These are phyloP conservation scores for Quercus suber DNA, from an alignment of 306 rosid species.

Conservation along the genomic window DNA sequence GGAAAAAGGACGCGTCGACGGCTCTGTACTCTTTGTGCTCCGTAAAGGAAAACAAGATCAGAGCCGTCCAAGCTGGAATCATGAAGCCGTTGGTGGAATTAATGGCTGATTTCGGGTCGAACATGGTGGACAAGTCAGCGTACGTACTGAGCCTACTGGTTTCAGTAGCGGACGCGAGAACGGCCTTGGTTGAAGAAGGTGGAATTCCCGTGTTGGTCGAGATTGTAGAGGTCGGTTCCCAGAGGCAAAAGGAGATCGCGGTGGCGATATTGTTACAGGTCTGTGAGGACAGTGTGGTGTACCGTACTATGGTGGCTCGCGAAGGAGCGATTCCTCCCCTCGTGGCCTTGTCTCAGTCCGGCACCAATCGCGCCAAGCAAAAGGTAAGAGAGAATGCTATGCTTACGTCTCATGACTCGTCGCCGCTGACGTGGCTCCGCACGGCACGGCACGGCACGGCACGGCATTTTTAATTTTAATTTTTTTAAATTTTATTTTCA, in stretches of 20 bases:
- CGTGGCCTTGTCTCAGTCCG: conserved; percentile 83
- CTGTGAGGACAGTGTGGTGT: conserved; percentile 61
- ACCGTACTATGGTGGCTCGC: conserved; percentile 81
- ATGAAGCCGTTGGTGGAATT: conserved; percentile 82
- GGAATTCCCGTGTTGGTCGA: conserved; percentile 94
- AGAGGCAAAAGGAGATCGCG: conserved; percentile 85
- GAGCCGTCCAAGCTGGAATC: conserved; percentile 78
- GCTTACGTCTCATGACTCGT: too few relatives aligned
- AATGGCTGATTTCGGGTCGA: conserved; percentile 88
- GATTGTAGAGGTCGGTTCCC: conserved; percentile 82
- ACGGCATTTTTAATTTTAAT: too few relatives aligned
- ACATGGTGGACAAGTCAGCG: conserved; percentile 95
- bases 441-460: too few relatives aligned
- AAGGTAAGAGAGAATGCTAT: conserved; percentile 46
- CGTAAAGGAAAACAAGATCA: conserved; percentile 75
- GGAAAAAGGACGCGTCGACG: conserved; percentile 94
- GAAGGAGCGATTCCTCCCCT: conserved; percentile 98
- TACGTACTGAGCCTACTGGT: conserved; percentile 80
- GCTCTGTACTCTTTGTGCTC: conserved; percentile 79
- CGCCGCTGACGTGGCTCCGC: conserved; percentile 40
- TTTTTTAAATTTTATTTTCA: not conserved
- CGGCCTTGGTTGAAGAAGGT: conserved; percentile 80
- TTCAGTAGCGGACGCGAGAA: conserved; percentile 61
- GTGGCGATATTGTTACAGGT: conserved; percentile 68
- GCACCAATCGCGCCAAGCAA: conserved; percentile 96